These are phyloP conservation scores for Panicum miliaceum DNA, from an alignment of 176 grass and related monocot species.

Conservation along the genomic window DNA sequence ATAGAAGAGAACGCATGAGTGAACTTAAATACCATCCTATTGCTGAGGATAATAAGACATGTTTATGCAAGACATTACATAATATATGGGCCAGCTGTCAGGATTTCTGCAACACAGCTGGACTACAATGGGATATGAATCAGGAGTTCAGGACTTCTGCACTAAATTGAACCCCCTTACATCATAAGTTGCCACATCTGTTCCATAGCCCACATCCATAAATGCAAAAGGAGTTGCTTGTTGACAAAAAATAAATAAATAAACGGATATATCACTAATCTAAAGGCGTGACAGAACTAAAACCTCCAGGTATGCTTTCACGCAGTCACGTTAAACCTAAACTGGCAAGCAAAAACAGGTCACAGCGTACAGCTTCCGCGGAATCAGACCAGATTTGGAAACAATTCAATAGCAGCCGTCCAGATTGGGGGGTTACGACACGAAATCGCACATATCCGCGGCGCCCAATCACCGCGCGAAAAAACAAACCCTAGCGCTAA, in stretches of 20 bases:
- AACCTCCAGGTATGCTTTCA: background rate
- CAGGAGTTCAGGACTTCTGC: slow-evolving; percentile 5
- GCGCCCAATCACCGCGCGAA: background rate
- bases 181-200: slow-evolving; percentile 17
- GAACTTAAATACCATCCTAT: background rate
- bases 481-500: slow-evolving; percentile 34
- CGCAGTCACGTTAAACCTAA: background rate
- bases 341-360: background rate
- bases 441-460: background rate
- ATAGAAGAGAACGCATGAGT: background rate
- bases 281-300: background rate
- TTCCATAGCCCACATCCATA: slow-evolving; percentile 12
- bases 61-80: background rate
- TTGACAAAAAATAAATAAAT: slow-evolving; percentile 5
- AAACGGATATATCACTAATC: background rate
- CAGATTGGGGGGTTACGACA: background rate
- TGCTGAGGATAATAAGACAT: background rate
- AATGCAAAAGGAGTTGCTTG: slow-evolving; percentile 5
- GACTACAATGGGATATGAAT: slow-evolving; percentile 10
- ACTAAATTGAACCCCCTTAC: background rate
- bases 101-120: slow-evolving; percentile 12
- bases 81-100: slow-evolving; percentile 10
- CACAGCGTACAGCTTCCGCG: background rate
- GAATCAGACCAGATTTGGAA: slow-evolving; percentile 9
- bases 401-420: slow-evolving; percentile 5